Evolutionary conservation across 805 yeast genomes (phyloP).

Genomic region (Wickerhamomyces pijperi): DNA sequence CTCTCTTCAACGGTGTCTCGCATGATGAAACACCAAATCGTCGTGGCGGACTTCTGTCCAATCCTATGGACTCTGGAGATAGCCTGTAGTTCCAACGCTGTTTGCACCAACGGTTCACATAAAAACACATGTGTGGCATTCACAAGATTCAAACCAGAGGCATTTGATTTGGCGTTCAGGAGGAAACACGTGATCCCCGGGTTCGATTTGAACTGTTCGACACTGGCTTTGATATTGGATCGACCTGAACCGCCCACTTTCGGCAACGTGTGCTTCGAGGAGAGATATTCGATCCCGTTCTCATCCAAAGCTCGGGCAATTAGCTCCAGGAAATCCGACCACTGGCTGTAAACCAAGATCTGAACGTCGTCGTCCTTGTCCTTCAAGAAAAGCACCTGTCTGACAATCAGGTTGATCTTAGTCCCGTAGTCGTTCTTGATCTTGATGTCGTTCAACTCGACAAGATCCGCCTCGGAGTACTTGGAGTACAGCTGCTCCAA

Average conservation of each 20-base stretch:
- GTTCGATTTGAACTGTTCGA: constrained; percentile 50
- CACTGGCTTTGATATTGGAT: constrained; percentile 19
- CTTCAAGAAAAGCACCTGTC: constrained; percentile 57
- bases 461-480: constrained; percentile 28
- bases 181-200: constrained; percentile 70
- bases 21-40: constrained; percentile 87
- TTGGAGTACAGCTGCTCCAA: constrained; percentile 19
- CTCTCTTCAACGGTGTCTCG: constrained; percentile 83
- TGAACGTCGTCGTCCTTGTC: constrained; percentile 42
- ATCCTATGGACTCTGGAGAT: constrained; percentile 86
- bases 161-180: constrained; percentile 75
- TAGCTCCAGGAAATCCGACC: constrained; percentile 63
- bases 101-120: constrained; percentile 86
- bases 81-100: constrained; percentile 84
- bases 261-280: constrained; percentile 27
- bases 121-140: constrained; percentile 89
- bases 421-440: constrained; percentile 59
- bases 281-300: constrained; percentile 46
- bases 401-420: constrained; percentile 73
- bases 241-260: constrained; percentile 1
- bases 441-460: constrained; percentile 32
- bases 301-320: constrained; percentile 54
- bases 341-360: constrained; percentile 82
- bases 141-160: constrained; percentile 82
- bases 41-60: constrained; percentile 75